Evolutionary conservation across 2,329 filamentous ascomycete species (phyloP), one percentile per base, ranked within the genome.

Genomic region (Tolypocladium tropicale): DNA sequence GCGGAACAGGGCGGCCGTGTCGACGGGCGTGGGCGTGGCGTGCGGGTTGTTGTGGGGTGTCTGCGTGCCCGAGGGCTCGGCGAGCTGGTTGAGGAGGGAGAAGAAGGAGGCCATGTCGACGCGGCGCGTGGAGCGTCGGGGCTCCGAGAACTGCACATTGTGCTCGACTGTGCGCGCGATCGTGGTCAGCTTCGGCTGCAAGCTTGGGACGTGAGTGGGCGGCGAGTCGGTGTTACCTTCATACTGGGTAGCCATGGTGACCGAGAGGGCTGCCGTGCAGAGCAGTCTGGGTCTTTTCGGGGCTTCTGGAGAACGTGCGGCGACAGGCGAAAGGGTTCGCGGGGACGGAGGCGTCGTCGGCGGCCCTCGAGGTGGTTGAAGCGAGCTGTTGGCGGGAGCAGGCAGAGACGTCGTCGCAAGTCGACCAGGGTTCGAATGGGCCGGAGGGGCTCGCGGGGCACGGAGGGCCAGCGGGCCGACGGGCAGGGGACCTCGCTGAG

Each of bases 71-170:
- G 69, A 64, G 56, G 70, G 68, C 54, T 71, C 66, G 60, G 72
- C 69, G 65, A 85, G 73, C 59, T 78, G 76, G 67, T 78, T 72
- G 58, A 84, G 78, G 66, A 82, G 78, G 55, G 79, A 76, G 63
- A 72, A 78, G 72, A 85, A 86, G 59, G 78, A 80, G 54, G 81
- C 78, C 83, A 86, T 86, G 72, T 85, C 81, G 59, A 81, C 71
- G 64, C 80, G 79, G 43, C 83, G 81, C 52, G 72, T 72, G 57
- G 72, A 70, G 53, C 72, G 67, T 28, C 70, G 66, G 6, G 68
- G 59, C 52, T 75, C 60, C 33, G 72, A 50, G 56, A 76, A 68
- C 62, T 78, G 75, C 70, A 86, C 81, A 67, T 81, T 81, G 73
- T 86, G 83, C 68, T 86, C 83, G 67, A 86, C 83, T 86, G 60